A percentile compares a stretch with the other conserved stretches of the same genome.
These are phyloP conservation scores for Solanum infundibuliforme DNA, from an alignment of 257 asterid species.

Conservation along the genomic window DNA sequence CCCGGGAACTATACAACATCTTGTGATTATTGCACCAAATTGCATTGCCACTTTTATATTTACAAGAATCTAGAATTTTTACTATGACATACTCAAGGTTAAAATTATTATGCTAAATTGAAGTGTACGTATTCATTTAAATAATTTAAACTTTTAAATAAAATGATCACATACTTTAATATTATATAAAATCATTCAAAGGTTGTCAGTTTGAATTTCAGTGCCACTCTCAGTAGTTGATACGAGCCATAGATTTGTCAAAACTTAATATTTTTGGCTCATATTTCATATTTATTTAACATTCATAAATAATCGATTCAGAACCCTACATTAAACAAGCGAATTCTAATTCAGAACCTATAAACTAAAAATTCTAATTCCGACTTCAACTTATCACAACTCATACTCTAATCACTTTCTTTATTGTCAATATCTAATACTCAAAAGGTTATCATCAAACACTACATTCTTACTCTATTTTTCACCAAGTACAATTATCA, in stretches of 20 bases:
- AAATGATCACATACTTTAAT: too few relatives aligned
- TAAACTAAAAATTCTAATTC: background rate
- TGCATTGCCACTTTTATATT: background rate
- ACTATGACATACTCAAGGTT: background rate
- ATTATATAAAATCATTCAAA: too few relatives aligned
- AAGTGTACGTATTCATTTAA: background rate
- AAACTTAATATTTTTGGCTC: background rate
- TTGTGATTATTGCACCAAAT: background rate
- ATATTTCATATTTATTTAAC: background rate
- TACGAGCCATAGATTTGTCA: too few relatives aligned
- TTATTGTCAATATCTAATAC: background rate
- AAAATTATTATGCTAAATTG: background rate
- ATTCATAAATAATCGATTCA: background rate
- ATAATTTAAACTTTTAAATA: background rate
- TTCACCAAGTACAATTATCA: background rate
- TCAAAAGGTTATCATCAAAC: background rate
- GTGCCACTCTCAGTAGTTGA: fast-evolving
- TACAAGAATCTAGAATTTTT: background rate
- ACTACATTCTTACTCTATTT: background rate
- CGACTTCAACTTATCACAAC: background rate
- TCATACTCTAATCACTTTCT: background rate
- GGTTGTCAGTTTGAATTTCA: too few relatives aligned
- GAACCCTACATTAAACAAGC: too few relatives aligned
- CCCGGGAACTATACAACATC: background rate
- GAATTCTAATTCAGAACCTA: background rate